Evolutionary conservation across 2,329 filamentous ascomycete genomes (phyloP), one percentile per base, ranked within the genome.

Genomic region (Chaetomium sp.): DNA sequence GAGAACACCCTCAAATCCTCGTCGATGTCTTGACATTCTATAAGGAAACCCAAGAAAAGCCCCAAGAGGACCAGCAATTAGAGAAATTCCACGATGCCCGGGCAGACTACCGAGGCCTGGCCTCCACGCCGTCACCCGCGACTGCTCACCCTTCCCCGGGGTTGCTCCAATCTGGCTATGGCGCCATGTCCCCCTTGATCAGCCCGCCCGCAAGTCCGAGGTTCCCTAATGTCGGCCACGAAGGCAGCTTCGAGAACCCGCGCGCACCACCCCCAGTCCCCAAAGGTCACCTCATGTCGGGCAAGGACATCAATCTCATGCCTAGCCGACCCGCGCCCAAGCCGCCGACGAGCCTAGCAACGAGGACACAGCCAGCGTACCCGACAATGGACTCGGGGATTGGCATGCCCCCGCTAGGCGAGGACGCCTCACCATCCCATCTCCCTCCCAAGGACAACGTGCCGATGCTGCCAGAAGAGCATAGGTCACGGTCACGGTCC

Each of bases 221-320:
- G 75, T 96, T 96, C 80, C 93, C 93, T 75, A 82, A 82, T 62
- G 87, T 91, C 76, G 93, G 94, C 78, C 87, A 92, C 79, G 89
- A 93, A 83, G 91, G 92, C 75, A 98, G 92, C 81, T 99, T 98
- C 78, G 95, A 98, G 80, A 98, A 99, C 75, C 95, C 95, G 57
- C 87, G 95, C 74, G 91, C 94, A 21, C 91, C 95, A 47, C 95
- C 95, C 68, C 95, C 94, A 12, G 91, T 97, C 66, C 93, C 94
- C 75, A 85, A 74, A 76, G 82, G 81, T 57, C 79, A 78, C 78
- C 77, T 65, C 53, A 75, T 79, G 35, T 78, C 80, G 50, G 75
- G 78, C 63, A 85, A 85, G 74, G 85, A 87, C 68, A 75, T 83
- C 67, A 84, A 85, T 67, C 80, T 93, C 72, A 83, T 96, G 74